Evolutionary conservation across 129 eudicot genomes (phyloP), one percentile per base, ranked within the genome.

Genomic region (Pulicaria dysenterica): DNA sequence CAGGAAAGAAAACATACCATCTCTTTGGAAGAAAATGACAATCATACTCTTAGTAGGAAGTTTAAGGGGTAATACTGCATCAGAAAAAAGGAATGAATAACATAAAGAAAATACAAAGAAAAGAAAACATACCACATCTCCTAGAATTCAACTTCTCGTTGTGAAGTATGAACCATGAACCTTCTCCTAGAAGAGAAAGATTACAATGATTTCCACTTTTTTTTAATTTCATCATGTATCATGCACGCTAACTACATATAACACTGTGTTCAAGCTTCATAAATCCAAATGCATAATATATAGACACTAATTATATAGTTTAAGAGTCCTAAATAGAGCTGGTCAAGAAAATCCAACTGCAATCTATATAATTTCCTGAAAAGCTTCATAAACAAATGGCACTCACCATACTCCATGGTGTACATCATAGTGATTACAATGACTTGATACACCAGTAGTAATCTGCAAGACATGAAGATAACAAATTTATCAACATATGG

Each of bases 391-490:
- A 69, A 48, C 36, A 11, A 58, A 39, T 5, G 38, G 13, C 63
- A 73, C 87, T 82, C 71, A 93, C 98, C 80, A 79, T 63, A 93
- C 88, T 36, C 98, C 98, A 51, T 43, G 85, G 73, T 87, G 76
- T 15, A 89, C 86, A 65, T 93, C 96, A 38, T 92, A 66, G 69
- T 93, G 98, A 81, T 93, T 93, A 78, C 96, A 87, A 66, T 93
- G 98, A 57, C 96, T 93, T 10, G 98, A 93, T 66, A 93, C 92
- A 43, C 98, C 98, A 70, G 95, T 87, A 59, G 90, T 70, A 60
- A 93, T 83, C 98, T 93, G 86, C 49, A 78, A 81, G 14, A 69
- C 64, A 8, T 50, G 17, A 69, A 72, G 59, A 42, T 42, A 24
- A 37, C 31, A 13, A 66, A 24, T 69, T 34, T 64, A 45, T 59